Evolutionary conservation across 805 yeast genomes (phyloP), one percentile per base, ranked within the genome.

Genomic region (Starmera quercuum): DNA sequence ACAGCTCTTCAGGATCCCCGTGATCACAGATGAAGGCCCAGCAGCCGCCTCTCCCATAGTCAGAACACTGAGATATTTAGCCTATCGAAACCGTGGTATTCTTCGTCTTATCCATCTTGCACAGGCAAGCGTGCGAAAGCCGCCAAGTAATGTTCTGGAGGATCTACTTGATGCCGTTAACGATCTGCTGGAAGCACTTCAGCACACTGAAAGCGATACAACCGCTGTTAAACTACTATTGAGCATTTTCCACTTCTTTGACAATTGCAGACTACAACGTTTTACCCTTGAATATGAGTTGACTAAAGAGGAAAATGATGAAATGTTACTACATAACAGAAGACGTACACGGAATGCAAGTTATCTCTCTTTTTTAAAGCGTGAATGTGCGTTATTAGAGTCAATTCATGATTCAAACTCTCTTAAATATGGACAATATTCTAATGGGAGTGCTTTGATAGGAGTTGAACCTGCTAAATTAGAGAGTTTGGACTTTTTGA

Each of bases 41-140:
- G 20, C 50, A 3, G 49, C 49, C 24, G 53, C 41, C 5, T 75
- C 90, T 0, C 90, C 94, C 1, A 75, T 83, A 2, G 71, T 88
- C 17, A 77, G 80, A 43, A 71, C 78, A 9, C 63, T 92, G 22
- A 69, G 95, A 33, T 87, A 83, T 49, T 62, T 92, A 44, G 80
- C 82, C 1, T 76, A 77, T 51, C 70, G 96, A 43, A 92, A 90
- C 51, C 62, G 95, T 37, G 96, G 95, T 0, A 68, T 85, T 45
- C 66, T 85, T 21, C 71, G 76, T 39, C 67, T 83, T 24, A 54
- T 56, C 6, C 64, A 58, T 27, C 40, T 62, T 5, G 43, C 47
- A 2, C 47, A 45, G 31, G 19, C 17, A 3, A 18, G 19, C 14
- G 19, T 18, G 19, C 9, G 19, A 12, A 42, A 46, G 20, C n/a